Base-by-base conservation (phyloP, 805 yeast species). In the Myxozyma sirexii region DNA sequence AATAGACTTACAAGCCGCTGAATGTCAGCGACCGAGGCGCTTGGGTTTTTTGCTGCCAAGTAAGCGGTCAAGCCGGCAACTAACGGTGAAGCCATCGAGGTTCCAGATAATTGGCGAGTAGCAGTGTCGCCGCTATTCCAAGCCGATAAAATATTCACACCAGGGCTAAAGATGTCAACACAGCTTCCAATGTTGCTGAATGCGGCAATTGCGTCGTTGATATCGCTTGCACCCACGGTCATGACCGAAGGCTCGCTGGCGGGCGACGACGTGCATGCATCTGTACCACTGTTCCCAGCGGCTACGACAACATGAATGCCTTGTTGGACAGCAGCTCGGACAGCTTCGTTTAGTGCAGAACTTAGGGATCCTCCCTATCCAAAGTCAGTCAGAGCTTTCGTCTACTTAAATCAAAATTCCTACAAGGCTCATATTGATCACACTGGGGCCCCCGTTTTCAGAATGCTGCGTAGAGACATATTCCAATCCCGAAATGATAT, bases 81-180 rank as follows among this genome's bases (percentile, higher is more conserved):
- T 72, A 91, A 97, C 44, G 98, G 98, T 31, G 97, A 87, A 27
- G 97, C 96, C 98, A 93, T 93, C 17, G 97, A 92, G 13, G 97
- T 92, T 76, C 98, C 98, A 6, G 61, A 56, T 24, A 56, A 12
- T 24, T 12, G 12, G 6, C 31, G 24, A 15, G 61, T 26, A 3
- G 65, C 63, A 10, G 67, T 48, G 31, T 66, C 57, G 55, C 68
- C 60, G 27, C 42, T 35, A 46, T 66, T 69, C 44, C 73, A 70
- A 15, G 74, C 72, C 41, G 97, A 90, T 68, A 88, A 79, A 63
- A 93, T 84, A 74, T 90, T 87, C 70, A 89, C 85, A 64, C 85
- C 85, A 8, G 85, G 85, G 17, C 81, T 76, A 49, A 61, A 62
- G 15, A 63, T 27, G 33, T 63, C 63, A 23, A 62, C 63, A 50